phyloP scores from a whole-genome alignment of 129 eudicot species.

The Daucus carota region DH1_v3.0 NC_030388.2:31268501-31269000 shows the following conservation, averaged over 20 bases:
- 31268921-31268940: constrained; percentile 63
- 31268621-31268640: constrained; percentile 11
- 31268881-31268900: constrained; percentile 14
- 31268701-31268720: constrained; percentile 16
- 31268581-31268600: neutral
- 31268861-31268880: constrained; percentile 14
- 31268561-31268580: neutral
- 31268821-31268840: constrained; percentile 30
- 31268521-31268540: neutral
- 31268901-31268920: constrained; percentile 19
- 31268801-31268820: constrained; percentile 19
- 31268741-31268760: constrained; percentile 6
- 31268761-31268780: constrained; percentile 41
- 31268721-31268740: constrained; percentile 17
- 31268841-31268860: constrained; percentile 10
- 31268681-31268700: constrained; percentile 16
- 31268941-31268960: constrained; percentile 46
- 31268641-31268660: constrained; percentile 17
- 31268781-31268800: constrained; percentile 30
- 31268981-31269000: constrained; percentile 48
- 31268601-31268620: constrained; percentile 10
- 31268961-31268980: constrained; percentile 23
- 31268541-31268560: neutral
- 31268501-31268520: neutral
- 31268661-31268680: constrained; percentile 11